A percentile compares a stretch with the other conserved stretches of the same genome.
These are phyloP conservation scores for Aspergillus sp. DNA, from an alignment of 2,329 filamentous ascomycete genomes.

Conservation along the genomic window DNA sequence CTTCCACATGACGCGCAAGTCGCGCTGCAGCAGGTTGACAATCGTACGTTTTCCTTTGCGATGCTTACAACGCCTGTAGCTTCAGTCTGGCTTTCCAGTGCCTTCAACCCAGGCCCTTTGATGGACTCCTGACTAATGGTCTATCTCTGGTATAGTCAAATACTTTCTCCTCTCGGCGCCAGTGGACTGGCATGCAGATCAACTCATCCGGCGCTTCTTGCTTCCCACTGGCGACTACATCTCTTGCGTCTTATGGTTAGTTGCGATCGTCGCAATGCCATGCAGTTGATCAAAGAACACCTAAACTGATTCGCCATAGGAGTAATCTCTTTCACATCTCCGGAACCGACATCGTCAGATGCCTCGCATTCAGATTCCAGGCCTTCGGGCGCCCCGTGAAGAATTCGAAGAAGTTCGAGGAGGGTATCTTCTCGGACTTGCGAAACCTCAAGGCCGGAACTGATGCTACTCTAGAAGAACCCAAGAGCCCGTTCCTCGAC, in stretches of 20 bases:
- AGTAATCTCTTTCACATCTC: constrained; percentile 99
- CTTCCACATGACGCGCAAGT: constrained; percentile 96
- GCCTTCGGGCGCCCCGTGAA: constrained; percentile 97
- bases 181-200: constrained; percentile 94
- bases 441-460: constrained; percentile 98
- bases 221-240: constrained; percentile 98
- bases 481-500: constrained; percentile 96
- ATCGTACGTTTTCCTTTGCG: constrained; percentile 62
- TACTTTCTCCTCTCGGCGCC: constrained; percentile 99
- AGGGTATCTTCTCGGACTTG: constrained; percentile 98
- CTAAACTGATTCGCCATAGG: constrained; percentile 50
- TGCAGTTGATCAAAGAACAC: constrained; percentile 12
- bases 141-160: constrained; percentile 68
- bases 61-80: not conserved
- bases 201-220: constrained; percentile 94
- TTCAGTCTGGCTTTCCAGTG: not conserved
- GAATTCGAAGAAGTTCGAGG: constrained; percentile 99
- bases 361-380: constrained; percentile 96
- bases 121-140: constrained; percentile 6
- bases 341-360: constrained; percentile 97
- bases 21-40: constrained; percentile 96
- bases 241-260: constrained; percentile 89
- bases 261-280: constrained; percentile 16
- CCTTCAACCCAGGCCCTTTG: not conserved
- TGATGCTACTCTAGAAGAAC: constrained; percentile 96